Percentiles rank a stretch among this genome's conserved stretches.
These are phyloP conservation scores for Mycena latifolia DNA, from an alignment of 768 basidiomycete species.

Conservation along the genomic window DNA sequence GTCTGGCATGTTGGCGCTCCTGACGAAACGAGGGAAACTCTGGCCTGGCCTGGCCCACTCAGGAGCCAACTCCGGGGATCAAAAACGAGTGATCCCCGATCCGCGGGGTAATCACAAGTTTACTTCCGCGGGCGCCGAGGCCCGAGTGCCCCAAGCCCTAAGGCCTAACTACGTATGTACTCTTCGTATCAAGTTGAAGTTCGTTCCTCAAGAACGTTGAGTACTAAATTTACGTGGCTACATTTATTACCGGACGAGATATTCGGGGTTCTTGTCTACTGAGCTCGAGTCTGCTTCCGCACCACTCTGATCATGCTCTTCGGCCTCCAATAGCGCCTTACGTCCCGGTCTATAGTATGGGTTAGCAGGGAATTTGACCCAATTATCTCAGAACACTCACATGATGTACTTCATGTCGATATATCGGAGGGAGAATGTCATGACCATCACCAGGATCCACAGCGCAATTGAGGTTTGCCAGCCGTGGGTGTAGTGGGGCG, in stretches of 20 bases:
- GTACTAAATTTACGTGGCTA: too few species aligned
- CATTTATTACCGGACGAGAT: neutral
- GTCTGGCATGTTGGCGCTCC: neutral
- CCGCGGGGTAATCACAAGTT: too few species aligned
- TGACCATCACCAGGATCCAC: neutral
- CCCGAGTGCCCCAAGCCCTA: too few species aligned
- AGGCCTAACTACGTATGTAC: too few species aligned
- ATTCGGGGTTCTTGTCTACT: neutral
- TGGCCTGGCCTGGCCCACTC: too few species aligned
- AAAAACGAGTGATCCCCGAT: too few species aligned
- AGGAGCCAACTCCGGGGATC: too few species aligned
- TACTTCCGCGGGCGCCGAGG: too few species aligned
- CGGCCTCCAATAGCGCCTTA: neutral
- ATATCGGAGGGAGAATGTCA: neutral
- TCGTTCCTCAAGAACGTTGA: too few species aligned
- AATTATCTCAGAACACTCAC: neutral
- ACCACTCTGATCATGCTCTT: neutral
- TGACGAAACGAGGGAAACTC: too few species aligned
- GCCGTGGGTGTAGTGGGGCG: neutral
- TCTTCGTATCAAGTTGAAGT: too few species aligned
- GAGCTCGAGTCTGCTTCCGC: neutral
- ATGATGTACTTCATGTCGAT: conserved; percentile 4
- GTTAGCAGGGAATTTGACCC: neutral
- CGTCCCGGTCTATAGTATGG: neutral
- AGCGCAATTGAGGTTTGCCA: conserved; percentile 2